These are phyloP conservation scores for Canavalia gladiata DNA, from an alignment of 306 rosid species.

Conservation along the genomic window DNA sequence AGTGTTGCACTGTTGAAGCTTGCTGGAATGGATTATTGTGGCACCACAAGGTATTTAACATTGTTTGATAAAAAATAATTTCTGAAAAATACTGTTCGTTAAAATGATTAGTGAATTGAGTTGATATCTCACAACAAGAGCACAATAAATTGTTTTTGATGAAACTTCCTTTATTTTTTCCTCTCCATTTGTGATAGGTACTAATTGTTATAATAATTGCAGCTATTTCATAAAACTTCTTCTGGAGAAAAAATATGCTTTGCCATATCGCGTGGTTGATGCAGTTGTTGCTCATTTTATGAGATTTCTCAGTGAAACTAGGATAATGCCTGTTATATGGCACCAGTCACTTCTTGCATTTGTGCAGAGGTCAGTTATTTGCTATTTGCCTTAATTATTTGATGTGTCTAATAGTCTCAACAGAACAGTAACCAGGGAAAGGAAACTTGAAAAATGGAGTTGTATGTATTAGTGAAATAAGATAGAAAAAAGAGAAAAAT, in stretches of 20 bases:
- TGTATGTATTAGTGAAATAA: constrained; percentile 1
- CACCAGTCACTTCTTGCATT: constrained; percentile 95
- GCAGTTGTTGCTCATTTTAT: constrained; percentile 81
- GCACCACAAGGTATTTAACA: constrained; percentile 86
- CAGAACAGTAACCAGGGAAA: neutral
- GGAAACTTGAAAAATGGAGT: neutral
- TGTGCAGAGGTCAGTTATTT: constrained; percentile 76
- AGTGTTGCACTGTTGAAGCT: constrained; percentile 92
- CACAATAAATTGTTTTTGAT: neutral
- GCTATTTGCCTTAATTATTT: constrained; percentile 28
- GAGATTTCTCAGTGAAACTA: constrained; percentile 74
- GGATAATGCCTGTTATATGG: constrained; percentile 98
- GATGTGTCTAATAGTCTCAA: neutral
- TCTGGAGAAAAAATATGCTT: constrained; percentile 92
- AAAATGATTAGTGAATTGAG: constrained; percentile 20
- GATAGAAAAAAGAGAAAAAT: neutral
- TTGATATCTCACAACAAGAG: neutral
- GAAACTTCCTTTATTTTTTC: neutral
- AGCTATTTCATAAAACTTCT: constrained; percentile 95
- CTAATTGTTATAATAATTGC: constrained; percentile 53
- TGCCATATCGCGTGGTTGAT: constrained; percentile 89
- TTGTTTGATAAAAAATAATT: neutral
- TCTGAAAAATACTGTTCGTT: neutral
- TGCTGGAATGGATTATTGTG: constrained; percentile 90
- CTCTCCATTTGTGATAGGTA: constrained; percentile 24